Evolutionary conservation across 495 filamentous ascomycete species (phyloP), one percentile per base, ranked within the genome.

Genomic region (Lineolata rhizophorae): DNA sequence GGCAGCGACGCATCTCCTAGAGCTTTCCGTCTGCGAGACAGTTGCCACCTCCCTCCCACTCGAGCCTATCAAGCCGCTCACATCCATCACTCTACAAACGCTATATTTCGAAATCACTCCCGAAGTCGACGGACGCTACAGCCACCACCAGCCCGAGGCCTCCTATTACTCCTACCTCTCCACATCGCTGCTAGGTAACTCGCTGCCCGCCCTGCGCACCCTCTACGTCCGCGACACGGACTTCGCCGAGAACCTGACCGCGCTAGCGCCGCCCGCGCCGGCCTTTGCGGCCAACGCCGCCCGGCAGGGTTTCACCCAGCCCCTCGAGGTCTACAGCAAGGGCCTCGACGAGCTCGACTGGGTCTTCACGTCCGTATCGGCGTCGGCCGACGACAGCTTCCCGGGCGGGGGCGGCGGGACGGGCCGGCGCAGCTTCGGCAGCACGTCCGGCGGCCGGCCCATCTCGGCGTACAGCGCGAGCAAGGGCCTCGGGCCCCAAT

Each of bases 101-200:
- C 50, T 97, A 2, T 70, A 82, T 38, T 95, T 70, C 47, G 87
- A 93, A 47, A 81, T 97, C 46, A 68, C 61, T 29, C 64, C 71
- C 12, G 64, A 62, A 2, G 44, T 63, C 2, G 45, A 64, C 5
- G n/a, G n/a, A n/a, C n/a, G n/a, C n/a, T 49, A 61, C 6, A 54
- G 59, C 14, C 47, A 49, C 11, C 58, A 56, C 35, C 6, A 25
- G n/a, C 22, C 22, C 22, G 8, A 18, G 5, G 16, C 5, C 16
- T 72, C 70, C 31, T 90, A 92, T 57, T 92, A 97, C 48, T 57
- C 60, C 27, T 92, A 91, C 55, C 67, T 97, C n/a, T 65, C 82
- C 15, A 62, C 63, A 22, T 87, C 77, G 4, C 61, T 97, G 20
- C 66, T 81, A 40, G 61, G 66, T n/a, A 69, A 72, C 35, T 59